Conservation (phyloP, 257 asterid species). For the Anisodus acutangulus region DNA sequence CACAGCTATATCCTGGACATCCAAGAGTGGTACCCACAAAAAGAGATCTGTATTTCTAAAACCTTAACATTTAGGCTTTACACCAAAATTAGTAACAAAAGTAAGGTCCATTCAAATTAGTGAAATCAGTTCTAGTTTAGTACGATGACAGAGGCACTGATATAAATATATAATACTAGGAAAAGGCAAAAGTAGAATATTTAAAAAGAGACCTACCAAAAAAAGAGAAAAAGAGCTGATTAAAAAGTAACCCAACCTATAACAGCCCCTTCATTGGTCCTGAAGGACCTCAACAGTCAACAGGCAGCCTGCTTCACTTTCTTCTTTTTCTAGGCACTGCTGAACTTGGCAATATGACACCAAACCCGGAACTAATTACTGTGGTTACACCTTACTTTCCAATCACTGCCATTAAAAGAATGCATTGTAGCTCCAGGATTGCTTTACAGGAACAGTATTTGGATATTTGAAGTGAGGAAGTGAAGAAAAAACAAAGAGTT, state of each 20-base stretch:
- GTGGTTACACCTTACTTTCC: neutral
- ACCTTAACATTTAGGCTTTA: neutral
- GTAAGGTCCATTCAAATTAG: neutral
- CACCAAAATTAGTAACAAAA: neutral
- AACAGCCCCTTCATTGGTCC: neutral
- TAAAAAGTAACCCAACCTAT: neutral
- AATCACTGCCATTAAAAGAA: neutral
- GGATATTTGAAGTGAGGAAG: neutral
- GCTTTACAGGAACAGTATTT: slow-evolving; percentile 4
- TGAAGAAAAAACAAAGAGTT: neutral
- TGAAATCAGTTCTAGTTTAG: neutral
- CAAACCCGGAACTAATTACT: neutral
- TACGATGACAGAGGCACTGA: neutral
- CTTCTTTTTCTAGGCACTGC: neutral
- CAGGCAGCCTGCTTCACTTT: neutral
- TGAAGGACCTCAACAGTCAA: neutral
- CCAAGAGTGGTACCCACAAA: neutral
- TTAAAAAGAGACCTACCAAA: neutral
- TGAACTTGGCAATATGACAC: neutral
- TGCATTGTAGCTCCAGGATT: neutral
- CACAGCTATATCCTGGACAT: neutral
- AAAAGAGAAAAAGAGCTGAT: neutral
- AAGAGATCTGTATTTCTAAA: neutral
- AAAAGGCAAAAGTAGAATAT: neutral
- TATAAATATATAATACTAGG: neutral